These are phyloP conservation scores for Amylostereum areolatum DNA, from an alignment of 1,284 basidiomycete genomes.

Conservation along the genomic window DNA sequence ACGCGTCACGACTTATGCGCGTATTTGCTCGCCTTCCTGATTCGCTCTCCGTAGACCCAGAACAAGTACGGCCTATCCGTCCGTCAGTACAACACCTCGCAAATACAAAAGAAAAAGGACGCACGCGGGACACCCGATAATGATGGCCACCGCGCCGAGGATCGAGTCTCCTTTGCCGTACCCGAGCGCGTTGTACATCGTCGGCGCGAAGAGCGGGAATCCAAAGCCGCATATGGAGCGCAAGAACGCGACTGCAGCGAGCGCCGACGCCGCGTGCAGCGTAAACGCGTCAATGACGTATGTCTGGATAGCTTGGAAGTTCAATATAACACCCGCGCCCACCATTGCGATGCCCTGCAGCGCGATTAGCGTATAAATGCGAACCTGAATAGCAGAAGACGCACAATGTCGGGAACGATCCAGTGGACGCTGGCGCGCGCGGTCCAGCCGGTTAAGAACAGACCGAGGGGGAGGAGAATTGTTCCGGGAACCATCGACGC, in stretches of 20 bases:
- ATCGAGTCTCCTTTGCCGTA: slow-evolving; percentile 63
- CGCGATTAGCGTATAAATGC: neutral
- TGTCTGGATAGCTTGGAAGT: slow-evolving; percentile 53
- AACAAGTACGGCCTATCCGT: slow-evolving; percentile 52
- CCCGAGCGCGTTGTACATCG: slow-evolving; percentile 58
- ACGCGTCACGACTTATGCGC: slow-evolving; percentile 12
- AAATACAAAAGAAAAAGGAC: slow-evolving; percentile 18
- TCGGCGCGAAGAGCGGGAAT: slow-evolving; percentile 63
- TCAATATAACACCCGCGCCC: slow-evolving; percentile 47
- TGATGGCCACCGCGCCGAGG: slow-evolving; percentile 48
- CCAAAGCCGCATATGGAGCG: slow-evolving; percentile 59
- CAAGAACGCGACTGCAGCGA: slow-evolving; percentile 52
- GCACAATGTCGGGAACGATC: slow-evolving; percentile 62
- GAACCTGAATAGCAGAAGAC: slow-evolving; percentile 16
- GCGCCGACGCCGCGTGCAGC: slow-evolving; percentile 58
- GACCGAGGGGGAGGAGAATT: slow-evolving; percentile 48
- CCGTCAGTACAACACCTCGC: too few relatives aligned
- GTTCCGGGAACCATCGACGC: slow-evolving; percentile 58
- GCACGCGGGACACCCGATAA: slow-evolving; percentile 59
- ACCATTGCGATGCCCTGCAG: slow-evolving; percentile 50
- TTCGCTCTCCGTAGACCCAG: slow-evolving; percentile 45
- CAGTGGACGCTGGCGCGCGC: slow-evolving; percentile 51
- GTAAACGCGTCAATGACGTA: slow-evolving; percentile 68
- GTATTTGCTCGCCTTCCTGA: slow-evolving; percentile 30
- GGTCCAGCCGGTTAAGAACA: slow-evolving; percentile 65